phyloP scores from a whole-genome alignment of 2,329 filamentous ascomycete species.

The Niveomyces coronatus region DNA sequence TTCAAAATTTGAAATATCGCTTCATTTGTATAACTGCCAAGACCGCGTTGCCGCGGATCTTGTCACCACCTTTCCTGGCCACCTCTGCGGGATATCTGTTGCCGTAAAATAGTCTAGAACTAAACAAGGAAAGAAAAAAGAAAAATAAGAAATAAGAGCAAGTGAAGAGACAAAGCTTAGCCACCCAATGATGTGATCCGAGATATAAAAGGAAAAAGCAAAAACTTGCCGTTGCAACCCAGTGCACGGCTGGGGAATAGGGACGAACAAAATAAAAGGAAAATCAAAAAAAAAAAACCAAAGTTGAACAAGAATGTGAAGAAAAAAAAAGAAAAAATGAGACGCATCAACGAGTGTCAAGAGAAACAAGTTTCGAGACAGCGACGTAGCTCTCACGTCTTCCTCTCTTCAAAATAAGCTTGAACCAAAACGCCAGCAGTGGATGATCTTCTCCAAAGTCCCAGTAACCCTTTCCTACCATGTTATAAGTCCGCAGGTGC shows the following conservation, averaged over 20 bases:
- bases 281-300: background rate
- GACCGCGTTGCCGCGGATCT: conserved; percentile 1
- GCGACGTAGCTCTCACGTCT: background rate
- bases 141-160: background rate
- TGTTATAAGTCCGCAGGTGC: conserved; percentile 1
- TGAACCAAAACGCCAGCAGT: conserved; percentile 5
- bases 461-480: background rate
- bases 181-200: no score
- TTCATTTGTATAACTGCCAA: background rate
- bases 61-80: background rate
- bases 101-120: conserved; percentile 1
- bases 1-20: background rate
- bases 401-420: background rate
- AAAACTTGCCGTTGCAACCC: no score
- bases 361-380: background rate
- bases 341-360: background rate
- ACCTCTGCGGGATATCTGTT: no score
- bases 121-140: background rate
- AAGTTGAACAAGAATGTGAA: background rate
- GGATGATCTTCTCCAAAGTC: background rate
- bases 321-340: background rate
- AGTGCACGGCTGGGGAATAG: background rate
- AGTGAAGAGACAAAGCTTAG: no score
- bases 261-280: background rate
- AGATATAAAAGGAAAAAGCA: no score